Evolutionary conservation across 192 early-diverging fungal genomes (phyloP).

Genomic region (Backusella circina): DNA sequence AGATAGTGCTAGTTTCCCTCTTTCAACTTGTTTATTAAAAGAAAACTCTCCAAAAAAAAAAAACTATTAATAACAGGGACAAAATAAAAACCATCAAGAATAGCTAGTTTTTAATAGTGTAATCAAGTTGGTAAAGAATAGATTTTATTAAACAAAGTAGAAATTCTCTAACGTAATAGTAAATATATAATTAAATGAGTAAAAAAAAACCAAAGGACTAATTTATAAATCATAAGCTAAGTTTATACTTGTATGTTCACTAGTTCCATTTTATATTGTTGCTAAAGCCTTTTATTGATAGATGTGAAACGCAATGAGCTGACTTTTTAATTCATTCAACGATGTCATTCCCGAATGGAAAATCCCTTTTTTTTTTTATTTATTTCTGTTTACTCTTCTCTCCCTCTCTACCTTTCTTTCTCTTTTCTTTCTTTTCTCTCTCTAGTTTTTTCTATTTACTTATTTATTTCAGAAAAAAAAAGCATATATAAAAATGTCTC

Average conservation of each 20-base stretch:
- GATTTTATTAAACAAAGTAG: not conserved
- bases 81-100: not conserved
- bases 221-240: not conserved
- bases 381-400: not conserved
- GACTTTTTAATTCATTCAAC: constrained; percentile 3
- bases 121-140: not conserved
- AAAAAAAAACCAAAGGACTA: not conserved
- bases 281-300: not conserved
- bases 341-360: not conserved
- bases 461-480: not conserved
- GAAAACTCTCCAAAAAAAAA: not conserved
- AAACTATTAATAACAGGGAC: not conserved
- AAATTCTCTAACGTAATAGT: too few relatives aligned
- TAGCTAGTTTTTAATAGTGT: not conserved
- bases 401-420: not conserved
- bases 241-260: not conserved
- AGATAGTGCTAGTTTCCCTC: not conserved
- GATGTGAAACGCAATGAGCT: not conserved
- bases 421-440: not conserved
- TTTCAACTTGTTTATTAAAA: not conserved
- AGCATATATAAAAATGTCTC: not conserved
- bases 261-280: not conserved
- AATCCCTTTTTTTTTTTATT: not conserved
- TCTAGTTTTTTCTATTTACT: not conserved
- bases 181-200: not conserved